Evolutionary conservation across 2,329 filamentous ascomycete species (phyloP), one percentile per base, ranked within the genome.

Genomic region (Myriosclerotinia scirpicola): DNA sequence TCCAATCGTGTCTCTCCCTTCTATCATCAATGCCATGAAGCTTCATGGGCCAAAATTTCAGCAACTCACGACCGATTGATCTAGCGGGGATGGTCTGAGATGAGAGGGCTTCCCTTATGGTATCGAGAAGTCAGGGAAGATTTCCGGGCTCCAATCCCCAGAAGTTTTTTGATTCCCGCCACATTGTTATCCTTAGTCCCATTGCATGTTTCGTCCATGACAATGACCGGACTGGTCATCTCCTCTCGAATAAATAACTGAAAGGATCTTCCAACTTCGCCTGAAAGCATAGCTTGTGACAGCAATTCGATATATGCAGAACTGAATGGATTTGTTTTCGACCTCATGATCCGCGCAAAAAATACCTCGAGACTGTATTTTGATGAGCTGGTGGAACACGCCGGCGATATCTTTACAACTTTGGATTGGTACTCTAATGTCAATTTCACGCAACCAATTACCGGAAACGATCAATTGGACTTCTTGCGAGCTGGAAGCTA

Each of bases 391-490:
- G 42, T 59, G 38, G 55, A 59, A 44, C 40, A 46, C 42, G n/a
- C 55, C 42, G 55, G 55, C 4, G 55, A 59, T 30, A 44, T 59
- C 22, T 59, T 59, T 30, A 59, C 38, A 20, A 44, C 38, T 9
- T 59, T n/a, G 55, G 38, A 59, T 59, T 59, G 38, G 55, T 59
- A 42, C 30, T 44, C 38, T 14, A 38, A 59, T 59, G 38, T 59
- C 38, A 30, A 59, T 38, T 38, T 44, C 26, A 59, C 55, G 22
- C 55, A 59, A 38, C 55, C 55, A 20, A 59, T 59, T 20, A 40
- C 26, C 6, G 55, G 55, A 17, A 46, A 59, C n/a, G 14, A 59
- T 38, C 22, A 53, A 22, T 17, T 59, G 22, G 55, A 59, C 34
- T 40, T 59, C 22, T 20, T 59, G 38, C 38, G 55, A 44, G 40